Percentiles rank a stretch among this genome's conserved stretches.
phyloP scores from a whole-genome alignment of 768 basidiomycete species.

The Naematelia encephala region DNA sequence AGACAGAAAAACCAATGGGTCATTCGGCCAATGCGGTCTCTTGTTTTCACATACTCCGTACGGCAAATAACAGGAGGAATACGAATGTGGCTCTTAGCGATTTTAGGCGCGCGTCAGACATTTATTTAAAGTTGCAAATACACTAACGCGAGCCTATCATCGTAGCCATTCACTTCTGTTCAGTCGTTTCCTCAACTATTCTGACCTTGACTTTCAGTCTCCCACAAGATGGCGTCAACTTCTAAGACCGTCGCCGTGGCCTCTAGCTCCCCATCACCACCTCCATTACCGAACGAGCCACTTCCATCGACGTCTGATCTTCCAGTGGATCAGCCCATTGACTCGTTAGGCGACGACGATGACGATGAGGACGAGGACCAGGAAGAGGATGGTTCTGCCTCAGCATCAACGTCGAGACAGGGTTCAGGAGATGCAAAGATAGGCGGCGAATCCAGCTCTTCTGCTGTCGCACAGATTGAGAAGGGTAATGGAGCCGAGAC shows the following conservation, averaged over 20 bases:
- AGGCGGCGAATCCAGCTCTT: background rate
- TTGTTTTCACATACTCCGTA: no score
- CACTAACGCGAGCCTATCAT: no score
- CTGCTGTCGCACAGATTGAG: conserved; percentile 7
- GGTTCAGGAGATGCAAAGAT: conserved; percentile 8
- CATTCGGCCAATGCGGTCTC: no score
- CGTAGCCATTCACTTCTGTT: no score
- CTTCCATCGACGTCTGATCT: background rate
- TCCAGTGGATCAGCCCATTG: conserved; percentile 19
- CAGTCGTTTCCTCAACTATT: no score
- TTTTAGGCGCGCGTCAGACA: no score
- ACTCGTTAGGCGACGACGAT: conserved; percentile 17
- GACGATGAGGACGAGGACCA: conserved; percentile 9
- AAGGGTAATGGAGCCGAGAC: conserved; percentile 27
- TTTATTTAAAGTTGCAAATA: no score
- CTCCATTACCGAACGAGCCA: conserved; percentile 19
- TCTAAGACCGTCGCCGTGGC: background rate
- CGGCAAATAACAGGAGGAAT: no score
- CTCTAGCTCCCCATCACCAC: conserved; percentile 7
- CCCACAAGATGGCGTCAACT: background rate
- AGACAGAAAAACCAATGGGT: no score
- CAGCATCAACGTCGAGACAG: no score
- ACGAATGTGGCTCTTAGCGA: no score
- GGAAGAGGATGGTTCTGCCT: background rate
- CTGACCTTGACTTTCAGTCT: no score